These are phyloP conservation scores for Cyberlindnera mycetangii DNA, from an alignment of 805 yeast genomes.

Conservation along the genomic window DNA sequence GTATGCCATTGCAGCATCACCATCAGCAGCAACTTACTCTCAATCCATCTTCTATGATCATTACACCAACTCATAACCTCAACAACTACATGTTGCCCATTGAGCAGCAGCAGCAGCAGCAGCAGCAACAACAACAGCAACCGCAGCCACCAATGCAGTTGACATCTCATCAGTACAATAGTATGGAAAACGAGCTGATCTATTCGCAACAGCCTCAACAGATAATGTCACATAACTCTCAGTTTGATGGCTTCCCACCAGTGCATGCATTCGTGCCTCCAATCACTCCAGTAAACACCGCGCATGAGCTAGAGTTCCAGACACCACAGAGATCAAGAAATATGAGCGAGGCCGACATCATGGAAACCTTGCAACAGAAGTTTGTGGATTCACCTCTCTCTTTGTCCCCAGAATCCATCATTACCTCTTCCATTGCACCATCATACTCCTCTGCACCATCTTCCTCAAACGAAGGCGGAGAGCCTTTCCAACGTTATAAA, in stretches of 20 bases:
- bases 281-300: slow-evolving; percentile 2
- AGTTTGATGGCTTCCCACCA: slow-evolving; percentile 21
- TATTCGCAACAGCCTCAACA: slow-evolving; percentile 1
- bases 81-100: background rate
- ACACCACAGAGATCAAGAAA: slow-evolving; percentile 16
- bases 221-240: background rate
- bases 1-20: background rate
- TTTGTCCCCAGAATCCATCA: slow-evolving; percentile 19
- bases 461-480: slow-evolving; percentile 2
- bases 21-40: background rate
- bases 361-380: slow-evolving; percentile 2
- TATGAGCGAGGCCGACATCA: slow-evolving; percentile 16
- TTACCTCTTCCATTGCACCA: slow-evolving; percentile 7
- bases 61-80: background rate
- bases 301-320: slow-evolving; percentile 1
- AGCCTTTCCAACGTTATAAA: slow-evolving; percentile 29
- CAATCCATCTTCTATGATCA: slow-evolving; percentile 1
- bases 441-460: slow-evolving; percentile 10
- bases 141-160: background rate
- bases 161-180: background rate
- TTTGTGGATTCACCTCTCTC: slow-evolving; percentile 15
- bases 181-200: background rate
- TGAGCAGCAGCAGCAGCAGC: background rate
- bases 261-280: slow-evolving; percentile 22
- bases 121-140: background rate